Evolutionary conservation across 768 basidiomycete genomes (phyloP).

Genomic region (Phanerodontia chrysosporium): DNA sequence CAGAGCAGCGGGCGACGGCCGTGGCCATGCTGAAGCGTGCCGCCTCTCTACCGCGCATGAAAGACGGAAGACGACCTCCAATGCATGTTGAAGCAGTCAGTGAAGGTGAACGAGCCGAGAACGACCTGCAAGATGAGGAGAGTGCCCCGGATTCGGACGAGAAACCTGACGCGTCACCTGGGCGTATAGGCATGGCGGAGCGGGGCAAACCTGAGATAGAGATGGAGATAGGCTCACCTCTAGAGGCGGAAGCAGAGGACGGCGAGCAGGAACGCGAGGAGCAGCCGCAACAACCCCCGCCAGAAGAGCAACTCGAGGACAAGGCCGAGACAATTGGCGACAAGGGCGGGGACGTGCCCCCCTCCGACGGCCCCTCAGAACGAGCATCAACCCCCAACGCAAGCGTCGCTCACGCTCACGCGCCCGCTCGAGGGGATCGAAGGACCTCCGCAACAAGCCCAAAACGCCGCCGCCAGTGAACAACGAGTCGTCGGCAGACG

Average conservation of each 20-base stretch:
- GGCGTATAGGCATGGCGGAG: constrained; percentile 4
- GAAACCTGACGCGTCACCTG: constrained; percentile 27
- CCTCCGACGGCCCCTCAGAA: constrained; percentile 14
- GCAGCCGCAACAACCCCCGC: background rate
- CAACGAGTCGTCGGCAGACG: constrained; percentile 71
- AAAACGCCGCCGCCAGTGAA: constrained; percentile 43
- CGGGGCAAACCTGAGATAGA: constrained; percentile 3
- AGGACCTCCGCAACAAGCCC: constrained; percentile 64
- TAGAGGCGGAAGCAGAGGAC: background rate
- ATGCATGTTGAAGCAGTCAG: constrained; percentile 83
- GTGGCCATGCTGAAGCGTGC: constrained; percentile 91
- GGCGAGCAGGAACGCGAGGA: background rate
- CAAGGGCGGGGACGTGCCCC: constrained; percentile 21
- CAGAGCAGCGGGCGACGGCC: constrained; percentile 81
- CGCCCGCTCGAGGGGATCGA: constrained; percentile 54
- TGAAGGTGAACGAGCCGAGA: constrained; percentile 64
- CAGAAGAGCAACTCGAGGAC: background rate
- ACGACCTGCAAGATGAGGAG: constrained; percentile 32
- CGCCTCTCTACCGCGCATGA: constrained; percentile 87
- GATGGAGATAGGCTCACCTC: too few relatives aligned
- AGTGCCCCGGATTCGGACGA: constrained; percentile 25
- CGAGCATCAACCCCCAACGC: constrained; percentile 35
- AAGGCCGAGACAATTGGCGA: constrained; percentile 5
- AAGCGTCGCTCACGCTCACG: constrained; percentile 75
- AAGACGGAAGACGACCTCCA: constrained; percentile 82